Evolutionary conservation across 257 asterid species (phyloP).

Genomic region (Capsicum baccatum): DNA sequence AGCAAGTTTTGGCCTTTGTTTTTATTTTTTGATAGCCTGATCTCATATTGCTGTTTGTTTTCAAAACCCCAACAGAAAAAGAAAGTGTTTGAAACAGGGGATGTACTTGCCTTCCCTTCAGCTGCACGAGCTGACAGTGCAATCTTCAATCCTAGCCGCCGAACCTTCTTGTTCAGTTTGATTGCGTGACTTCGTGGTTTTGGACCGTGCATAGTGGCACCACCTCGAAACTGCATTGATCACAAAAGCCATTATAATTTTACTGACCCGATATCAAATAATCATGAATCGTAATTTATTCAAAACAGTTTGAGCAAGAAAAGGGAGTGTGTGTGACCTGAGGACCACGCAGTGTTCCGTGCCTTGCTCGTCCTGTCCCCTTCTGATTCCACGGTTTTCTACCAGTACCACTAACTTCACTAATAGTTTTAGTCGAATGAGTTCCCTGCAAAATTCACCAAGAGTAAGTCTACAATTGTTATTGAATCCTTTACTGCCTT

Average conservation of each 20-base stretch:
- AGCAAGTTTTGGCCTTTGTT: not conserved
- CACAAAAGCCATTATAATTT: constrained; percentile 23
- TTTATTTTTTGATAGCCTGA: not conserved
- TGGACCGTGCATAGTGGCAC: constrained; percentile 90
- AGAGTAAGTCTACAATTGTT: not conserved
- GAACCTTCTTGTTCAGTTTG: constrained; percentile 88
- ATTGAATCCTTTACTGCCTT: not conserved
- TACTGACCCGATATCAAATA: not conserved
- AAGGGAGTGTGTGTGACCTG: constrained; percentile 57
- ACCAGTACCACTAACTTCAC: constrained; percentile 98
- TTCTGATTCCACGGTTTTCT: constrained; percentile 89
- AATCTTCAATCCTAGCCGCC: constrained; percentile 88
- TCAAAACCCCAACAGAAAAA: not conserved
- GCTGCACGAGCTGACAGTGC: constrained; percentile 90
- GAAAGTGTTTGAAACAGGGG: not conserved
- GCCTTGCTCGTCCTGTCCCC: constrained; percentile 95
- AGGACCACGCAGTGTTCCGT: constrained; percentile 81
- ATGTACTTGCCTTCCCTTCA: constrained; percentile 88
- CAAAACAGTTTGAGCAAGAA: constrained; percentile 9
- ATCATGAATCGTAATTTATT: not conserved
- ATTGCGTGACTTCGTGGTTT: constrained; percentile 95
- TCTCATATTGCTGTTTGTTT: not conserved
- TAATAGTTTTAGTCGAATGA: constrained; percentile 87
- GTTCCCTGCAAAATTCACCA: constrained; percentile 64
- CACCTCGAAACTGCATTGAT: constrained; percentile 82